Base-by-base conservation (phyloP, 495 filamentous ascomycete species). In the Aspergillus egyptiacus region DNA sequence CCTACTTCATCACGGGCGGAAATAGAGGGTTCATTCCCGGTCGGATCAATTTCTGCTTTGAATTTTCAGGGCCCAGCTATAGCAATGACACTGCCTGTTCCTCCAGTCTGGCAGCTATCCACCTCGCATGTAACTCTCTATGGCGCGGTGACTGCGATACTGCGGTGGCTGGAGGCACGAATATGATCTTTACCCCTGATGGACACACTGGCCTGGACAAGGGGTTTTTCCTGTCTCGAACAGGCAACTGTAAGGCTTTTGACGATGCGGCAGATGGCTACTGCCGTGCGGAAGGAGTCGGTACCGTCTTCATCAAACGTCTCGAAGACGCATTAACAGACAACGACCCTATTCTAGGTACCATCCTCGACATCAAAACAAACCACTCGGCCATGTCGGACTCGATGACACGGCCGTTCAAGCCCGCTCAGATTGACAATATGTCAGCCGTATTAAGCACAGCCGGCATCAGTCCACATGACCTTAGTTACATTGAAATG, bases 21-120 rank as follows among this genome's bases (percentile, higher is more conserved):
- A 82, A 89, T n/a, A 78, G 87, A 20, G 89, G 89, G 5, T 95
- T 96, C 49, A 83, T 82, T 2, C 87, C 90, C 0, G 90, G 89
- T 2, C 79, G 90, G 23, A 89, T 95, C 63, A 94, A 90, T 56
- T 85, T 83, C 58, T 84, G 85, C 60, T 89, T 94, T 60, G 86
- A 88, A 44, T 93, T 94, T 62, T 82, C 79, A 50, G 90, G 90
- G 0, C 89, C 90, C 0, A 91, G 86, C 55, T 79, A 86, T 60
- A 86, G 80, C 54, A 76, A 91, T 20, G 90, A 96, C 57, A 94
- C 90, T 2, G 90, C 91, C 19, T 96, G 90, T 60, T 94, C 86
- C 10, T 91, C 85, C 13, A 87, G 83, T 57, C 73, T 89, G 2
- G 85, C 88, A 6, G 87, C 88, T 2, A 81, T 95, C 46, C 85